These are phyloP conservation scores for Zasmidium citrigriseum DNA, from an alignment of 2,329 filamentous ascomycete genomes.

Conservation along the genomic window DNA sequence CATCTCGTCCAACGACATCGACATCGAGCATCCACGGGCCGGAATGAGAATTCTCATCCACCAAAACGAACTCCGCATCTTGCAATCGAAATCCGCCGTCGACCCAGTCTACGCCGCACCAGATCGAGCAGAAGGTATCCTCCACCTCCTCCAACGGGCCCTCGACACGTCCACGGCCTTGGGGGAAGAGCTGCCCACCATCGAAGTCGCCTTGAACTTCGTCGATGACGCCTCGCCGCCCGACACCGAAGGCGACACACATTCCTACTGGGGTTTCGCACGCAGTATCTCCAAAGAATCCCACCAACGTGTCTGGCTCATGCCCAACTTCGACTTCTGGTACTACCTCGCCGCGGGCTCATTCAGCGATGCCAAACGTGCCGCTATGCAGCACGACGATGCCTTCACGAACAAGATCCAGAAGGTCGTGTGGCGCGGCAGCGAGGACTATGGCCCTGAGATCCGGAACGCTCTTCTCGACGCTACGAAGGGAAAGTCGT, in stretches of 20 bases:
- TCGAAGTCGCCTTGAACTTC: constrained; percentile 21
- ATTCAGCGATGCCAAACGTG: constrained; percentile 23
- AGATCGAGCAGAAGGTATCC: constrained; percentile 13
- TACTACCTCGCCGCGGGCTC: constrained; percentile 32
- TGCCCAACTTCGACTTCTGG: constrained; percentile 56
- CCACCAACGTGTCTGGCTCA: constrained; percentile 47
- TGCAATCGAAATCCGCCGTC: constrained; percentile 16
- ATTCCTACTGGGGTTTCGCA: constrained; percentile 27
- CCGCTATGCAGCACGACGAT: constrained; percentile 18
- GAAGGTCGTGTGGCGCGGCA: constrained; percentile 31
- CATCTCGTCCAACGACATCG: constrained; percentile 24
- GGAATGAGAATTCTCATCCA: constrained; percentile 22
- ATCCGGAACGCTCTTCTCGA: constrained; percentile 33
- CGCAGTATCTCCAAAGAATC: constrained; percentile 25
- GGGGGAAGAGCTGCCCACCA: constrained; percentile 19
- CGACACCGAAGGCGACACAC: constrained; percentile 6
- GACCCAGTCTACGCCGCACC: constrained; percentile 10
- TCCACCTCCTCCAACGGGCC: constrained; percentile 22
- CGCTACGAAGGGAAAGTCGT: constrained; percentile 31
- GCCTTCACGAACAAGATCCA: constrained; percentile 25
- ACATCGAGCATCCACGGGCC: constrained; percentile 11
- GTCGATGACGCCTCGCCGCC: constrained; percentile 18
- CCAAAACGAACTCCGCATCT: constrained; percentile 20
- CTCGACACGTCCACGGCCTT: constrained; percentile 16
- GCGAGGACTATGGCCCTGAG: constrained; percentile 21